Evolutionary conservation across 2,329 filamentous ascomycete genomes (phyloP).

Genomic region (Trichoderma guizhouense): DNA sequence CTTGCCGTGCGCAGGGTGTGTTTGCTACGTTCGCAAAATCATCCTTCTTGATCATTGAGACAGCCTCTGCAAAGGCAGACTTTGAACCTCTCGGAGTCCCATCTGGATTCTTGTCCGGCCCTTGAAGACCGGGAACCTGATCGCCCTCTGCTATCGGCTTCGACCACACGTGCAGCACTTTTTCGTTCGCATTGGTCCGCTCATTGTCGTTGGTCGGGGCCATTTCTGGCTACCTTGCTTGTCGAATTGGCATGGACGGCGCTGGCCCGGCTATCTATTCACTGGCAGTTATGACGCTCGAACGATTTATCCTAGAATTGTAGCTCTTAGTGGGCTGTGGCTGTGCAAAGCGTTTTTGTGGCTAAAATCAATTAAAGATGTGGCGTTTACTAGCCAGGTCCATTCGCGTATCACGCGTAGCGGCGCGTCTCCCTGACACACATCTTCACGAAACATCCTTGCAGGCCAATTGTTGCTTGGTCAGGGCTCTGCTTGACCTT

Average conservation of each 20-base stretch:
- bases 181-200: conserved; percentile 27
- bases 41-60: conserved; percentile 62
- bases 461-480: not conserved
- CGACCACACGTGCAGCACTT: conserved; percentile 37
- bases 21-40: conserved; percentile 73
- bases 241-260: conserved; percentile 12
- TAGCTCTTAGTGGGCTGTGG: conserved; percentile 4
- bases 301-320: conserved; percentile 10
- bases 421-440: conserved; percentile 31
- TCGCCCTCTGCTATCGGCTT: conserved; percentile 32
- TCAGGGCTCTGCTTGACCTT: conserved; percentile 1
- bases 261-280: not conserved
- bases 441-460: conserved; percentile 7
- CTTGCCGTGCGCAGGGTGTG: conserved; percentile 79
- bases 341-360: conserved; percentile 15
- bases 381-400: conserved; percentile 24
- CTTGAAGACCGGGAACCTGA: conserved; percentile 16
- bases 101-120: conserved; percentile 14
- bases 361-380: conserved; percentile 34
- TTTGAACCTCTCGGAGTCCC: conserved; percentile 19
- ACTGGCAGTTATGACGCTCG: conserved; percentile 3
- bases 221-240: conserved; percentile 35
- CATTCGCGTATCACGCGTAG: conserved; percentile 32
- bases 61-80: conserved; percentile 52
- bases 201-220: conserved; percentile 31